Conservation (phyloP, 768 basidiomycete species). For the Lentinula edodes region DNA sequence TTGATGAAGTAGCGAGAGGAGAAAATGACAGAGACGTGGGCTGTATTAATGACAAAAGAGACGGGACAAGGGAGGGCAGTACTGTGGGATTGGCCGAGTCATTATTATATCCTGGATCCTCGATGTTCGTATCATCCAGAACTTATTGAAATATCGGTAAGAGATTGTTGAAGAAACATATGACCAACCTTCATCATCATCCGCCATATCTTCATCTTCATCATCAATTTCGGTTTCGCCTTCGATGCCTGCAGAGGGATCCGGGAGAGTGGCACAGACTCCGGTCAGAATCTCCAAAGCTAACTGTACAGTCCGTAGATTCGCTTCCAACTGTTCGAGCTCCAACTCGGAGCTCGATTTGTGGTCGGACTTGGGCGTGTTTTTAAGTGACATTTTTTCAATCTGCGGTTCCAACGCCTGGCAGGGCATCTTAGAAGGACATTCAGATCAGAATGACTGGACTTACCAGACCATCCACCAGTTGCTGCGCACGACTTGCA, state of each 20-base stretch:
- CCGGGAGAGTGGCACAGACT: conserved; percentile 82
- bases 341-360: conserved; percentile 62
- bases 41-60: conserved; percentile 62
- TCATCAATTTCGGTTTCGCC: conserved; percentile 24
- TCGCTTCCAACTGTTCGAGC: conserved; percentile 68
- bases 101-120: conserved; percentile 30
- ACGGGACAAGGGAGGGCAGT: conserved; percentile 58
- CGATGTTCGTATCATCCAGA: conserved; percentile 23
- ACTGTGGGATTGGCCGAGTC: conserved; percentile 28
- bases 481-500: conserved; percentile 42
- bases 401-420: conserved; percentile 47
- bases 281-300: conserved; percentile 88
- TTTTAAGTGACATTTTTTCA: conserved; percentile 55
- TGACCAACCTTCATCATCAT: conserved; percentile 26
- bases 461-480: conserved; percentile 48
- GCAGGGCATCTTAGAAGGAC: not conserved
- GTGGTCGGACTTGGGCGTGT: conserved; percentile 73
- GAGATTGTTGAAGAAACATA: not conserved
- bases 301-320: conserved; percentile 68
- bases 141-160: not conserved
- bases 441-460: not conserved
- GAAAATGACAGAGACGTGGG: conserved; percentile 83
- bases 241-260: conserved; percentile 46
- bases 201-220: conserved; percentile 32
- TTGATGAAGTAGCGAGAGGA: conserved; percentile 59